phyloP scores from a whole-genome alignment of 768 basidiomycete species.

The Leucogyrophana mollusca region DNA sequence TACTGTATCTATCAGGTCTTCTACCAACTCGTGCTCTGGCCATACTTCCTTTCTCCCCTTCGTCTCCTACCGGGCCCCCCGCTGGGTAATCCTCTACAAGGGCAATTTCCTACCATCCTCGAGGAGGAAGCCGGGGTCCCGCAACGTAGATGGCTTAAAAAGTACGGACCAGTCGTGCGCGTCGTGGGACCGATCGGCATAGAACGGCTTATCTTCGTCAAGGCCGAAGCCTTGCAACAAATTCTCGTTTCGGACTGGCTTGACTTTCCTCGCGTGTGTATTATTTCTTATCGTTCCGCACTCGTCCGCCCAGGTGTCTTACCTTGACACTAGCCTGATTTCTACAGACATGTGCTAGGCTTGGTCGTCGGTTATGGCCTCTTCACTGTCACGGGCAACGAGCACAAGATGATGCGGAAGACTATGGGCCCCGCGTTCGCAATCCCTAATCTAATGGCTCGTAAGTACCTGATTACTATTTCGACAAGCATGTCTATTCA shows the following conservation, averaged over 20 bases:
- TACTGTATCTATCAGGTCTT: constrained; percentile 6
- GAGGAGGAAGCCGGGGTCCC: constrained; percentile 31
- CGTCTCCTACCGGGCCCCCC: constrained; percentile 39
- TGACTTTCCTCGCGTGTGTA: constrained; percentile 36
- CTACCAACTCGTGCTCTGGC: constrained; percentile 32
- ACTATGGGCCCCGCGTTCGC: constrained; percentile 55
- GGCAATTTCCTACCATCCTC: constrained; percentile 40
- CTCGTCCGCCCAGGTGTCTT: not conserved
- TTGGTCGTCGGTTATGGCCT: constrained; percentile 45
- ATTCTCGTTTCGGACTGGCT: constrained; percentile 45
- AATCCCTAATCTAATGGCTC: constrained; percentile 38
- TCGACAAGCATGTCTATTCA: too few relatives aligned
- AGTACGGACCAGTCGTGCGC: constrained; percentile 43
- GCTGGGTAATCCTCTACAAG: constrained; percentile 29
- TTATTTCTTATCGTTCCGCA: not conserved
- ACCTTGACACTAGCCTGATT: constrained; percentile 36
- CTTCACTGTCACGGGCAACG: constrained; percentile 47
- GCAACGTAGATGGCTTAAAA: constrained; percentile 46
- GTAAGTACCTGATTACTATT: constrained; percentile 23
- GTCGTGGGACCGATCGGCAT: constrained; percentile 45
- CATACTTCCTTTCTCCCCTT: constrained; percentile 35
- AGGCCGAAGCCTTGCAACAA: constrained; percentile 43
- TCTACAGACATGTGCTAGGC: constrained; percentile 41
- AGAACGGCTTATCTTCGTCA: constrained; percentile 44
- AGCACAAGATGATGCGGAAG: constrained; percentile 49